phyloP scores from a whole-genome alignment of 257 asterid species.

The Petunia secreta region DNA sequence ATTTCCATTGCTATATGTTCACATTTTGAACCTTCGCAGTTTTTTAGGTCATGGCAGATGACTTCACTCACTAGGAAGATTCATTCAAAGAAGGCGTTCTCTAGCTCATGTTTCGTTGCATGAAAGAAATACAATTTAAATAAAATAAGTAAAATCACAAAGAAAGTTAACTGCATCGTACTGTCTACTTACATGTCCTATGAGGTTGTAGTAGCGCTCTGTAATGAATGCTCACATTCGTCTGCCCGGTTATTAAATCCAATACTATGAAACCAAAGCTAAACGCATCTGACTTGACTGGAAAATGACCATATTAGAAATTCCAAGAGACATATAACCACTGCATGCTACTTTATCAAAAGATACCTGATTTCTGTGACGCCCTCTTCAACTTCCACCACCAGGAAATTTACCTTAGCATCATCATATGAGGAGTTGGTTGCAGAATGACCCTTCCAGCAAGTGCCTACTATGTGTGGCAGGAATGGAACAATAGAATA shows the following conservation, averaged over 20 bases:
- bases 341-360: neutral
- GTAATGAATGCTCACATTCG: neutral
- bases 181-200: neutral
- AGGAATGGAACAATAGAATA: no score
- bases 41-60: neutral
- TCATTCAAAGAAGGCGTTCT: neutral
- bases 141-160: neutral
- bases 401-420: no score
- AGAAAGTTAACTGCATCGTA: neutral
- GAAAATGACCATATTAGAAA: neutral
- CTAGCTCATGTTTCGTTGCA: neutral
- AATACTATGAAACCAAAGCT: neutral
- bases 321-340: neutral
- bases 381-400: no score
- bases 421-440: no score
- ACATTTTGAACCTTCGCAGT: no score
- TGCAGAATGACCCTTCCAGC: no score
- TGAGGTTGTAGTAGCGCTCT: neutral
- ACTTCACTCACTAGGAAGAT: neutral
- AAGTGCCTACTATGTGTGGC: no score
- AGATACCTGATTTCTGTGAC: no score
- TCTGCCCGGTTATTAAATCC: neutral
- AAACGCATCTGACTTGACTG: neutral
- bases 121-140: neutral
- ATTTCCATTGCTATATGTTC: no score